phyloP scores from a whole-genome alignment of 352 stramenopile genomes.

The Hyphochytrium catenoides region DNA sequence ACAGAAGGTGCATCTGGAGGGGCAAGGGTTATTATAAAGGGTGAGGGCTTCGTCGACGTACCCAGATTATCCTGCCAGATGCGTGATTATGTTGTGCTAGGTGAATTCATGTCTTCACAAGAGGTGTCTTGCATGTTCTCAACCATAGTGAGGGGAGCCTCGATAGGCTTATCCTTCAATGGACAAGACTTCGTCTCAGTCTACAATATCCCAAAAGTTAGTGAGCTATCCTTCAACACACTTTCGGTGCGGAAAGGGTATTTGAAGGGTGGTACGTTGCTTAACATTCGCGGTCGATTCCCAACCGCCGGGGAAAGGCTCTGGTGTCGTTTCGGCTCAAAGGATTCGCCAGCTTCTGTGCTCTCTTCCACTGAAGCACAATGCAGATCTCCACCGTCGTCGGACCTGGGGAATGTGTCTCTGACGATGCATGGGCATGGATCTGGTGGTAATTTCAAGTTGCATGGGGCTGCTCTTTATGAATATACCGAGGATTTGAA shows the following conservation, averaged over 20 bases:
- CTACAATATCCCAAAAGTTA: too few relatives aligned
- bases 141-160: slow-evolving; percentile 3
- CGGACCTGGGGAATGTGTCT: slow-evolving; percentile 16
- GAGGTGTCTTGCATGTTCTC: too few relatives aligned
- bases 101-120: too few relatives aligned
- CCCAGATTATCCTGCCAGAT: too few relatives aligned
- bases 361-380: slow-evolving; percentile 17
- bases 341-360: slow-evolving; percentile 10
- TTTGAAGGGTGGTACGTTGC: not conserved
- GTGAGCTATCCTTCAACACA: too few relatives aligned
- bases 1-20: too few relatives aligned
- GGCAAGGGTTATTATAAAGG: too few relatives aligned
- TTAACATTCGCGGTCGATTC: not conserved
- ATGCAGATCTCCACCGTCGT: slow-evolving; percentile 16
- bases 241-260: not conserved
- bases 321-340: slow-evolving; percentile 21
- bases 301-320: slow-evolving; percentile 14
- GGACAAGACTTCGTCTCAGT: not conserved
- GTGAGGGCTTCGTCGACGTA: too few relatives aligned
- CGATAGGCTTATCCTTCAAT: not conserved
- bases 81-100: too few relatives aligned
- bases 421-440: slow-evolving; percentile 10
- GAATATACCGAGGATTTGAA: slow-evolving; percentile 15
- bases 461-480: slow-evolving; percentile 19
- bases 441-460: slow-evolving; percentile 13